A percentile compares a stretch with the other conserved stretches of the same genome.
These are phyloP conservation scores for Volvox africanus DNA, from an alignment of 139 green algal genomes.

Conservation along the genomic window DNA sequence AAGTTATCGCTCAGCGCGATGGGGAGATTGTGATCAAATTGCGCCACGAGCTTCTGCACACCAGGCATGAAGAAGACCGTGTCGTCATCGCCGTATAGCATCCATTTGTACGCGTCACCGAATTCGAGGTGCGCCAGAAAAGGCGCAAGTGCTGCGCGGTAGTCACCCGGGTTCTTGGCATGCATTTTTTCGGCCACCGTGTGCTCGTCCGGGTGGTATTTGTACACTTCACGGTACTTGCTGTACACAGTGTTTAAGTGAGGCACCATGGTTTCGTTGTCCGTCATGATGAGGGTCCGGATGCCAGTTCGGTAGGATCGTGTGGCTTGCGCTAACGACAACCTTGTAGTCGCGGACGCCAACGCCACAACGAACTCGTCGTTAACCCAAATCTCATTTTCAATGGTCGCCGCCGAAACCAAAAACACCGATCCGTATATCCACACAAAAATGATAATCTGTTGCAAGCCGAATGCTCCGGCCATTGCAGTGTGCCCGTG, in stretches of 20 bases:
- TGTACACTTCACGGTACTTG: conserved; percentile 42
- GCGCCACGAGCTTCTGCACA: conserved; percentile 17
- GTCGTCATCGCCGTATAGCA: conserved; percentile 46
- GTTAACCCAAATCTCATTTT: not conserved
- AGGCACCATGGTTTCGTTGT: conserved; percentile 6
- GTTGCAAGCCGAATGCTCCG: no score
- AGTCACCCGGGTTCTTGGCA: conserved; percentile 40
- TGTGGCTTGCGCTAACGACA: conserved; percentile 24
- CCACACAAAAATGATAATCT: no score
- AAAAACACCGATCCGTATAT: no score
- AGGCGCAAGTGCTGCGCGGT: conserved; percentile 10
- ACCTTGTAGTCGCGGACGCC: not conserved
- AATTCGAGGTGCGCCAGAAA: conserved; percentile 19
- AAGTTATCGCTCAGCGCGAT: conserved; percentile 38
- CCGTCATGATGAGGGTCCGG: conserved; percentile 29
- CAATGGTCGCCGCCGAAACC: no score
- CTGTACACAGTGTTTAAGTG: conserved; percentile 22
- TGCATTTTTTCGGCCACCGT: not conserved
- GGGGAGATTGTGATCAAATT: conserved; percentile 28
- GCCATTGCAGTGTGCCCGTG: no score
- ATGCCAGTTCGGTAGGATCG: conserved; percentile 14
- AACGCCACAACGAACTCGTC: conserved; percentile 37
- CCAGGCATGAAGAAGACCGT: conserved; percentile 33
- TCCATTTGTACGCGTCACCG: conserved; percentile 30
- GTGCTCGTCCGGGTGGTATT: conserved; percentile 12